These are phyloP conservation scores for Saccharomyces hybrid DNA, from an alignment of 1,139 yeast genomes.

Conservation along the genomic window DNA sequence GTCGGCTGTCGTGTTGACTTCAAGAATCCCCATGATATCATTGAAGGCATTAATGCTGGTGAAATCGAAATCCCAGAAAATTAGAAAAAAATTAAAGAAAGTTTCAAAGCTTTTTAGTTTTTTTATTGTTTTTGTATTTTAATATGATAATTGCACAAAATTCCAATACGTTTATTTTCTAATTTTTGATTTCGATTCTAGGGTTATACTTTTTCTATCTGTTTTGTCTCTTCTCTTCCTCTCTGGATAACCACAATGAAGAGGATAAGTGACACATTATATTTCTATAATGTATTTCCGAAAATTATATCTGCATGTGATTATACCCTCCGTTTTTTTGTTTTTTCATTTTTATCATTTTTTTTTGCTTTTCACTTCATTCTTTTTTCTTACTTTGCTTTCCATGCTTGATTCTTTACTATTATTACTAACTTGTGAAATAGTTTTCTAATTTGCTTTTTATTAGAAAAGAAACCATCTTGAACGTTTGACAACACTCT, in stretches of 20 bases:
- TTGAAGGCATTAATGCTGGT: slow-evolving; percentile 96
- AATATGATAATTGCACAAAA: background rate
- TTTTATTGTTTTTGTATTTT: background rate
- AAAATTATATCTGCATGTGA: slow-evolving; percentile 1
- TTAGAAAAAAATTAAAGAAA: slow-evolving; percentile 32
- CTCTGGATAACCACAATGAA: background rate
- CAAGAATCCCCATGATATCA: slow-evolving; percentile 98
- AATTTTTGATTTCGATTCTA: background rate
- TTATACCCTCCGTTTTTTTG: background rate
- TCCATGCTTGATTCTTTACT: background rate
- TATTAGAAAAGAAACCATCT: background rate
- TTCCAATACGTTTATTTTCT: background rate
- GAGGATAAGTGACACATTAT: background rate
- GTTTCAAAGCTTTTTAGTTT: background rate
- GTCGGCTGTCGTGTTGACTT: slow-evolving; percentile 99
- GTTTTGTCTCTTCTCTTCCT: background rate
- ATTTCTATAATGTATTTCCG: background rate
- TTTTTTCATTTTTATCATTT: background rate
- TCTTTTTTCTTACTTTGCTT: background rate
- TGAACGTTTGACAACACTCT: slow-evolving; percentile 1
- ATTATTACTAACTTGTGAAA: background rate
- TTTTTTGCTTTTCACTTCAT: background rate
- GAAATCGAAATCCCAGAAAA: slow-evolving; percentile 93
- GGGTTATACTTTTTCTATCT: background rate
- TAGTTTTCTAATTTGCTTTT: background rate